Evolutionary conservation across 345 rosid genomes (phyloP).

Genomic region (Aquilaria malaccensis): DNA sequence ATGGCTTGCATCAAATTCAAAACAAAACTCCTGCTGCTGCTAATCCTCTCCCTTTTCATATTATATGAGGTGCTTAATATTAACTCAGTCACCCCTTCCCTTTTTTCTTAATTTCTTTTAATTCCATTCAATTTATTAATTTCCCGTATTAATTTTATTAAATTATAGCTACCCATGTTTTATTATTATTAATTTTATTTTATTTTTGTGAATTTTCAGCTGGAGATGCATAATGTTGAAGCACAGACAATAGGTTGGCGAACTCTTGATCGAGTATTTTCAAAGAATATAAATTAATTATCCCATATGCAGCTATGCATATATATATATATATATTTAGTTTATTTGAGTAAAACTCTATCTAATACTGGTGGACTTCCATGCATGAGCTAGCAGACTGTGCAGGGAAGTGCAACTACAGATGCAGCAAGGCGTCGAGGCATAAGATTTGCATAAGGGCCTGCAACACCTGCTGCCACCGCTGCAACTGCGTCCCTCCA

Average conservation of each 20-base stretch:
- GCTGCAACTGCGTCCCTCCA: slow-evolving; percentile 45
- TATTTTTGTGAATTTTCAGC: slow-evolving; percentile 13
- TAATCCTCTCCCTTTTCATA: neutral
- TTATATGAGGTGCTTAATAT: slow-evolving; percentile 1
- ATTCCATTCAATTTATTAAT: no score
- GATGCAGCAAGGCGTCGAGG: slow-evolving; percentile 37
- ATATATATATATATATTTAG: neutral
- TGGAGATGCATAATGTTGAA: slow-evolving; percentile 10
- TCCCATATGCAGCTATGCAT: slow-evolving; percentile 3
- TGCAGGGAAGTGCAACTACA: slow-evolving; percentile 18
- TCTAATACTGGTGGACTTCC: no score
- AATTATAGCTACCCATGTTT: neutral
- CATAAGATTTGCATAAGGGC: slow-evolving; percentile 29
- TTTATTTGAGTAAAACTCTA: no score
- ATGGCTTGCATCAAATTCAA: no score
- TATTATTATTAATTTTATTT: neutral
- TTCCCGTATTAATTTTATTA: neutral
- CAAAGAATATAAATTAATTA: slow-evolving; percentile 11
- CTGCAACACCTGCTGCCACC: slow-evolving; percentile 32
- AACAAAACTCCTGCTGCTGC: neutral
- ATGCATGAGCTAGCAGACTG: slow-evolving; percentile 17
- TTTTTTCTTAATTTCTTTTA: no score
- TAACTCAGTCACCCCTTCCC: neutral
- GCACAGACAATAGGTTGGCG: slow-evolving; percentile 17
- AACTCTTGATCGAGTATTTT: no score